Base-by-base conservation (phyloP, 768 basidiomycete species). In the Mycena metata region DNA sequence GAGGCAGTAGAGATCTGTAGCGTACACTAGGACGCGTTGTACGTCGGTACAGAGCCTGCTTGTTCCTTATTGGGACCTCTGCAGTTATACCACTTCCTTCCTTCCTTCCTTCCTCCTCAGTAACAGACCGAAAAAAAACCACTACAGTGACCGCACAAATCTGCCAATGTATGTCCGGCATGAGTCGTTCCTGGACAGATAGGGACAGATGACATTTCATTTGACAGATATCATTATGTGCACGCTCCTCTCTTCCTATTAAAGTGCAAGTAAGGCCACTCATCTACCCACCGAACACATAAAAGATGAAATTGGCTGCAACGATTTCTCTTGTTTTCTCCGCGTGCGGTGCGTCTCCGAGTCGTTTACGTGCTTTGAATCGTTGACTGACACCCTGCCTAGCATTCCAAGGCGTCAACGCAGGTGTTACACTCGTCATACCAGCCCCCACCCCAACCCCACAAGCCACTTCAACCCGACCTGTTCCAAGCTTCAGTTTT, bases 271-370 rank as follows among this genome's bases (percentile, higher is more conserved):
- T 16, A n/a, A n/a, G n/a, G n/a, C n/a, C n/a, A n/a, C n/a, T n/a
- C n/a, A n/a, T n/a, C 46, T 60, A 49, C 47, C 47, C 60, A 50
- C 60, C 19, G 15, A 60, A 50, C n/a, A 23, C 47, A 60, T 41
- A 49, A 39, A 63, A 30, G n/a, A 64, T 64, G 52, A 64, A 55
- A 54, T 64, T 45, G 13, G 17, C 54, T 43, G 43, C 54, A 35
- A 35, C 61, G 26, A 47, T 56, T 41, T 64, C 52, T 55, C n/a
- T n/a, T n/a, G 54, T 56, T 64, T 55, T 64, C 45, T 46, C 54
- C 21, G 52, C 21, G 3, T 39, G 33, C 35, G 63, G 63, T 64
- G 43, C 54, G 16, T 64, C 23, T 56, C 54, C n/a, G n/a, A n/a
- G n/a, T n/a, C n/a, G 23, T 54, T 30, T 39, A 19, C 42, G 17